Percentiles rank a stretch among this genome's conserved stretches.
These are phyloP conservation scores for Colletotrichum graminicola DNA, from an alignment of 2,329 filamentous ascomycete genomes.

Conservation along the genomic window DNA sequence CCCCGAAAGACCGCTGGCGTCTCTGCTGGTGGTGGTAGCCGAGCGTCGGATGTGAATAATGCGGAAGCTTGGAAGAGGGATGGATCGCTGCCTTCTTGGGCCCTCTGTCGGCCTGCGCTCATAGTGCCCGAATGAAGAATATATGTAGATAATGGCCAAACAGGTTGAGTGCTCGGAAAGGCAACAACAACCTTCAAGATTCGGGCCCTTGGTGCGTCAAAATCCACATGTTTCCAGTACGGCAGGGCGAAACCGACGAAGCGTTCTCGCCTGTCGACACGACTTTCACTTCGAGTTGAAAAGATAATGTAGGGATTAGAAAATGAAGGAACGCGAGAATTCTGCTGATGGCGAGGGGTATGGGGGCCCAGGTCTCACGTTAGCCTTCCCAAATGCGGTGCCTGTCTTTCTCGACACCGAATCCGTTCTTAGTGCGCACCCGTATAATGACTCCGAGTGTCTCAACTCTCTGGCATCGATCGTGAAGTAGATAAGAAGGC, in stretches of 20 bases:
- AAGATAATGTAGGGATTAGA: not conserved
- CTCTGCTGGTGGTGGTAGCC: not conserved
- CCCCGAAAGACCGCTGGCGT: not conserved
- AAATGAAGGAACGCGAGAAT: too few relatives aligned
- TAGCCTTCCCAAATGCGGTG: not conserved
- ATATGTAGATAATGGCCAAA: too few relatives aligned
- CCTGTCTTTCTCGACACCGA: not conserved
- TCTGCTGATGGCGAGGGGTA: not conserved
- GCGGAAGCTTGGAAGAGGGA: not conserved
- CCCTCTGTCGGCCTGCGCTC: not conserved
- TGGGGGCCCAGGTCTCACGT: not conserved
- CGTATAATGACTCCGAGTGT: too few relatives aligned
- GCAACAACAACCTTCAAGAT: not conserved
- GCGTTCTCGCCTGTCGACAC: not conserved
- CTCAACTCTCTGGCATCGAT: not conserved
- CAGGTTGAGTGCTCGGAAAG: not conserved
- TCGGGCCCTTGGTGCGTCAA: not conserved
- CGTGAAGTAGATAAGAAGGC: not conserved
- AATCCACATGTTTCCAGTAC: not conserved
- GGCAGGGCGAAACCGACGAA: not conserved
- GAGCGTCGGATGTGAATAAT: too few relatives aligned
- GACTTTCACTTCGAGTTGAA: not conserved
- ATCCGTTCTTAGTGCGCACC: not conserved
- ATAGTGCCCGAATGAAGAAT: not conserved
- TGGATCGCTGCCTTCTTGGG: not conserved